Conservation (phyloP, 345 rosid genomes). For the Ailanthus altissimus region DNA sequence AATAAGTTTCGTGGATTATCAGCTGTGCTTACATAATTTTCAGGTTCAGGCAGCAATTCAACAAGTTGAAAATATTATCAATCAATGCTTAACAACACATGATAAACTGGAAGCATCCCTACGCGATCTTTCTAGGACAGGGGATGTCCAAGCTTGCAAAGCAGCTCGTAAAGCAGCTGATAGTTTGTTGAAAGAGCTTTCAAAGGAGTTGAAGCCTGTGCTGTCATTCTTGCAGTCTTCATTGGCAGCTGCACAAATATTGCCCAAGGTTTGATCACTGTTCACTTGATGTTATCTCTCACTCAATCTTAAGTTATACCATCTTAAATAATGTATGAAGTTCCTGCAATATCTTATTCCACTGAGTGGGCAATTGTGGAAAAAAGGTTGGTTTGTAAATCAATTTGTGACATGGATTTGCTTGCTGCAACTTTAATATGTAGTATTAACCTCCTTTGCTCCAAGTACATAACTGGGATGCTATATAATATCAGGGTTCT, state of each 20-base stretch:
- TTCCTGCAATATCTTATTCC: constrained; percentile 1
- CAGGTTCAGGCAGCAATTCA: constrained; percentile 82
- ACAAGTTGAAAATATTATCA: constrained; percentile 56
- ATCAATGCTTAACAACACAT: constrained; percentile 63
- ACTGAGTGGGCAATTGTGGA: not conserved
- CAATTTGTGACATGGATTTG: not conserved
- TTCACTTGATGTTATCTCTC: not conserved
- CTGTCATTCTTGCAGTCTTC: constrained; percentile 68
- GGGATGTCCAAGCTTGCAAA: constrained; percentile 92
- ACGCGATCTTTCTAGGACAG: constrained; percentile 87
- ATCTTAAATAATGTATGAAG: not conserved
- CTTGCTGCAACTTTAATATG: no score
- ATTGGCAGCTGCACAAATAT: constrained; percentile 63
- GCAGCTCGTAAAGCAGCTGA: constrained; percentile 81
- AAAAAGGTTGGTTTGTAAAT: not conserved
- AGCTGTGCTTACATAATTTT: constrained; percentile 17
- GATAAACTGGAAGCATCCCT: constrained; percentile 87
- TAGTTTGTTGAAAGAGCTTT: constrained; percentile 67
- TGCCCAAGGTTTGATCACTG: constrained; percentile 61
- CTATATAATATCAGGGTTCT: not conserved
- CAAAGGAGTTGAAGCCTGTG: constrained; percentile 71
- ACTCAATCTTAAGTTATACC: not conserved
- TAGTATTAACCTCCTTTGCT: not conserved
- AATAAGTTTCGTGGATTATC: not conserved
- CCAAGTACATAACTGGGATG: not conserved